A percentile compares a stretch with the other conserved stretches of the same genome.
phyloP scores from a whole-genome alignment of 352 stramenopile species.

The Phytopythium montanum region DNA sequence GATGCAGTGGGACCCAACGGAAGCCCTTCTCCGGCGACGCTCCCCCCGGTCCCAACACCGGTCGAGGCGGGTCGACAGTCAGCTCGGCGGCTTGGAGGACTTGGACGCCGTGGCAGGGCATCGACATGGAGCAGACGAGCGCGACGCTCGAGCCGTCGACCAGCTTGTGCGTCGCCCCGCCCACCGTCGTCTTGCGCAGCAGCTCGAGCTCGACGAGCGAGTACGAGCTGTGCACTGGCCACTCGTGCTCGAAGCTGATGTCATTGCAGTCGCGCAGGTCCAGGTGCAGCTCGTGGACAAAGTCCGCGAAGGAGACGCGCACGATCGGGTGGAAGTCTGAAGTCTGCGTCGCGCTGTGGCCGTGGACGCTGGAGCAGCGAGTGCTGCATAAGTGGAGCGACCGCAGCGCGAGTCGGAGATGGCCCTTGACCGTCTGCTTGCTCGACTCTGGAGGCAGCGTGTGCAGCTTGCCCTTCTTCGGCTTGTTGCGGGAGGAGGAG shows the following conservation, averaged over 20 bases:
- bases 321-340: constrained; percentile 29
- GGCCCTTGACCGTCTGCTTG: constrained; percentile 7
- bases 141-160: constrained; percentile 6
- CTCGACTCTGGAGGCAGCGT: not conserved
- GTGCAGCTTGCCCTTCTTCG: constrained; percentile 5
- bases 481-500: constrained; percentile 1
- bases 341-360: constrained; percentile 15
- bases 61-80: constrained; percentile 17
- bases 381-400: constrained; percentile 29
- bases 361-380: constrained; percentile 27
- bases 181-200: constrained; percentile 11
- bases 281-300: constrained; percentile 19
- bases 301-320: constrained; percentile 21
- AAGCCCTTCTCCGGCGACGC: constrained; percentile 13
- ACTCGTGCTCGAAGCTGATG: constrained; percentile 23
- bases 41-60: constrained; percentile 17
- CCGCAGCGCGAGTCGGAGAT: constrained; percentile 13
- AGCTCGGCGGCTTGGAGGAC: constrained; percentile 16
- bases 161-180: constrained; percentile 11
- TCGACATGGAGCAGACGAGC: constrained; percentile 8
- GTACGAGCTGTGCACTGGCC: constrained; percentile 24
- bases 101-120: constrained; percentile 27
- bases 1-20: constrained; percentile 17
- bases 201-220: constrained; percentile 24
- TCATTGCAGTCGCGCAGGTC: constrained; percentile 11